A percentile compares a stretch with the other conserved stretches of the same genome.
Evolutionary conservation across 345 rosid species (phyloP).

Genomic region (Punica granatum): DNA sequence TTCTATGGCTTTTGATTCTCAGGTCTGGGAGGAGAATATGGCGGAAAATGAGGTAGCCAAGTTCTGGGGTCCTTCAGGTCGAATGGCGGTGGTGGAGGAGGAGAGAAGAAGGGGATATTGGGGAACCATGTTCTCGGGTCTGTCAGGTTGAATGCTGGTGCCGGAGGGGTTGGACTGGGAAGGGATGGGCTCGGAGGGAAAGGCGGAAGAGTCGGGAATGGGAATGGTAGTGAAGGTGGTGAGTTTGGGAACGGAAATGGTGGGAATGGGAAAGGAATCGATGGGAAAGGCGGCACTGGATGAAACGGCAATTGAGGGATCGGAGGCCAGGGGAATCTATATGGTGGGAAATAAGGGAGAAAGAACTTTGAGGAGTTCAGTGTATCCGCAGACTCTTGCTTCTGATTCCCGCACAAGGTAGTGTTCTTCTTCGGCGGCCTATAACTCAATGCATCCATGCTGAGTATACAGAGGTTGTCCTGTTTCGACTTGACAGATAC

Average conservation of each 20-base stretch:
- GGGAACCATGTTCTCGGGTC: slow-evolving; percentile 73
- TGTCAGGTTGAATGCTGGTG: slow-evolving; percentile 44
- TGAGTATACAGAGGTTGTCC: slow-evolving; percentile 72
- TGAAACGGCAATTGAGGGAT: slow-evolving; percentile 20
- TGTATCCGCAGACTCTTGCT: slow-evolving; percentile 14
- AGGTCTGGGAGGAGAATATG: slow-evolving; percentile 28
- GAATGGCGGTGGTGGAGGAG: slow-evolving; percentile 25
- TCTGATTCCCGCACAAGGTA: slow-evolving; percentile 39
- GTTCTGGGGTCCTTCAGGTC: slow-evolving; percentile 35
- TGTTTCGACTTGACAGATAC: slow-evolving; percentile 68
- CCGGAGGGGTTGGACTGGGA: slow-evolving; percentile 33
- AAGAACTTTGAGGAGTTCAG: slow-evolving; percentile 48
- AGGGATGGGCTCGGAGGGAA: slow-evolving; percentile 28
- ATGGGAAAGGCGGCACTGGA: slow-evolving; percentile 14
- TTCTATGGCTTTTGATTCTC: slow-evolving; percentile 10
- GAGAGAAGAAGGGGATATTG: slow-evolving; percentile 23
- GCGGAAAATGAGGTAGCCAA: slow-evolving; percentile 32
- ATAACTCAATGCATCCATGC: slow-evolving; percentile 65
- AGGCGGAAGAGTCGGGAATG: slow-evolving; percentile 21
- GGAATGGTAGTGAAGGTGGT: slow-evolving; percentile 24
- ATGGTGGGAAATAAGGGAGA: slow-evolving; percentile 49
- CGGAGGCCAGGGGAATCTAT: slow-evolving; percentile 49
- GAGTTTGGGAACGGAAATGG: slow-evolving; percentile 13
- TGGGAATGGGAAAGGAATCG: slow-evolving; percentile 15
- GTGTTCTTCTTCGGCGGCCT: slow-evolving; percentile 48